A percentile compares a stretch with the other conserved stretches of the same genome.
These are phyloP conservation scores for Ciborinia camelliae DNA, from an alignment of 2,329 filamentous ascomycete species.

Conservation along the genomic window DNA sequence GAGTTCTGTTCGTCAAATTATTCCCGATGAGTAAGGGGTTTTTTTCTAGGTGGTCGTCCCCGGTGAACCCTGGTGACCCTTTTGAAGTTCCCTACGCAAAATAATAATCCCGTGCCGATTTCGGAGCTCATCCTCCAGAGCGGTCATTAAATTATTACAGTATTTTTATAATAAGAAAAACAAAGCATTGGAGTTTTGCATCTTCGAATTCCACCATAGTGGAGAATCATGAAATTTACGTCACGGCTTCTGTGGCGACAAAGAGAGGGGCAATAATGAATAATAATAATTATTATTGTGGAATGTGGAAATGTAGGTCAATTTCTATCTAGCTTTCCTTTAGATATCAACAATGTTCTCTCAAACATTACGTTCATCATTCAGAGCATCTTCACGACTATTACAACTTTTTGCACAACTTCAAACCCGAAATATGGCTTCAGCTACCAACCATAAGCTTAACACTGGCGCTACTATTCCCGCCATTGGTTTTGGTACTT, in stretches of 20 bases:
- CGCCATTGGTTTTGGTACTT: conserved; percentile 45
- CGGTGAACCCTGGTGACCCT: not conserved
- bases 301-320: not conserved
- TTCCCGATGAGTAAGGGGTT: not conserved
- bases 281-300: not conserved
- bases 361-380: conserved; percentile 1
- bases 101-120: not conserved
- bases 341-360: conserved; percentile 8
- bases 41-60: too few species aligned
- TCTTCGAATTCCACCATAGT: not conserved
- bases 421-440: conserved; percentile 23
- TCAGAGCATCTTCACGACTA: conserved; percentile 10
- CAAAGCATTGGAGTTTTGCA: too few species aligned
- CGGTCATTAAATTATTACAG: not conserved
- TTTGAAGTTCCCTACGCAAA: not conserved
- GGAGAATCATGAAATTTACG: not conserved
- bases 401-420: conserved; percentile 23
- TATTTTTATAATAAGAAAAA: too few species aligned
- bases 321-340: not conserved
- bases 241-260: not conserved
- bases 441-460: conserved; percentile 36
- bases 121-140: not conserved
- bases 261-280: not conserved
- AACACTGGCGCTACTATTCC: conserved; percentile 39
- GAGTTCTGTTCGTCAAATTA: not conserved